These are phyloP conservation scores for Hypoxylon sp. DNA, from an alignment of 2,329 filamentous ascomycete genomes.

Conservation along the genomic window DNA sequence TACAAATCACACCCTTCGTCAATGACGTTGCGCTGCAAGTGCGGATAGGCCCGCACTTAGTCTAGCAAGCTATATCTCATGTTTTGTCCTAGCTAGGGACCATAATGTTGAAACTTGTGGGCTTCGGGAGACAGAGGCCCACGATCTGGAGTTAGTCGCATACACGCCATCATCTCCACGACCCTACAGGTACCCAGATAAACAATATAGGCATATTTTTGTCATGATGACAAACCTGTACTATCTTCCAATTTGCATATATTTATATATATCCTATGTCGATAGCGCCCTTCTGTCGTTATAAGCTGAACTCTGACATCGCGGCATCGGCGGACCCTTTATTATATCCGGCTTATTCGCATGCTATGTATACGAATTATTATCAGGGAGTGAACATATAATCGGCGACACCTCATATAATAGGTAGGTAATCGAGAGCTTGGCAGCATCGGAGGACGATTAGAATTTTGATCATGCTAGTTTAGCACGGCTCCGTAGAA, in stretches of 20 bases:
- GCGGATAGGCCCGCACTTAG: slow-evolving; percentile 27
- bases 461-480: neutral
- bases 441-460: neutral
- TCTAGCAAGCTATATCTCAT: slow-evolving; percentile 5
- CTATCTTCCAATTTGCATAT: neutral
- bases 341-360: neutral
- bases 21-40: slow-evolving; percentile 26
- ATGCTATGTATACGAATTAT: neutral
- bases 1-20: slow-evolving; percentile 20
- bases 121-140: slow-evolving; percentile 18
- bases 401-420: neutral
- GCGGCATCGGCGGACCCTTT: neutral
- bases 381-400: neutral
- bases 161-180: neutral
- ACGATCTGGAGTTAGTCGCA: slow-evolving; percentile 19
- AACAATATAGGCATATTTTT: neutral
- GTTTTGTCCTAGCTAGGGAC: slow-evolving; percentile 5
- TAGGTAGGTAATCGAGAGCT: neutral
- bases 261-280: neutral
- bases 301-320: neutral
- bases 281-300: neutral
- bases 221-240: slow-evolving; percentile 8
- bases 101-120: slow-evolving; percentile 12
- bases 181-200: neutral
- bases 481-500: neutral